Percentiles rank a stretch among this genome's conserved stretches.
phyloP scores from a whole-genome alignment of 192 early-diverging fungal species.

The Pilaira anomala region DNA sequence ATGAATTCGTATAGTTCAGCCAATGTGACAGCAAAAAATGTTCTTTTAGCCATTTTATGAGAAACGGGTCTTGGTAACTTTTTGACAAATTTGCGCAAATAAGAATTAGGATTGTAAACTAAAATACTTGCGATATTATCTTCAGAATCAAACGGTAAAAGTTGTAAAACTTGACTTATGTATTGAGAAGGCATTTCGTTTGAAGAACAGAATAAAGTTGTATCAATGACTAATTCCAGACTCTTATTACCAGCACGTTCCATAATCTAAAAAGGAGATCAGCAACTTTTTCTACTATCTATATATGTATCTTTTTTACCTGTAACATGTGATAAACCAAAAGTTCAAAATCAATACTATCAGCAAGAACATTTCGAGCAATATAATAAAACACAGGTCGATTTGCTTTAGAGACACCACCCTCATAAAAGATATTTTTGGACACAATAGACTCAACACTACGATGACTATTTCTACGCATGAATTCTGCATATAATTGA shows the following conservation, averaged over 20 bases:
- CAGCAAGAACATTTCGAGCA: constrained; percentile 67
- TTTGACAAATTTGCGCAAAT: constrained; percentile 70
- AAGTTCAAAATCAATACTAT: constrained; percentile 82
- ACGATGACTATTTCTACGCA: constrained; percentile 66
- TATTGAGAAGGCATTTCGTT: constrained; percentile 82
- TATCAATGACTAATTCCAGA: constrained; percentile 80
- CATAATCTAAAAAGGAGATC: constrained; percentile 40
- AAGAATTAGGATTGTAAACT: constrained; percentile 81
- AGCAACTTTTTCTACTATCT: background rate
- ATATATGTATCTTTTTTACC: constrained; percentile 41
- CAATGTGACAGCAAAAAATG: constrained; percentile 66
- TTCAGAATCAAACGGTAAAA: constrained; percentile 63
- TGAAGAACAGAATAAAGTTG: constrained; percentile 71
- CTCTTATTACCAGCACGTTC: constrained; percentile 66
- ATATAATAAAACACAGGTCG: constrained; percentile 86
- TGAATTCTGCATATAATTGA: constrained; percentile 60
- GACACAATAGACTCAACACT: constrained; percentile 63
- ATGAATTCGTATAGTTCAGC: constrained; percentile 76
- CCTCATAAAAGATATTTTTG: constrained; percentile 80
- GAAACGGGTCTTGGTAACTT: constrained; percentile 48
- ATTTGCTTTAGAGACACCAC: constrained; percentile 66
- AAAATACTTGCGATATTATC: constrained; percentile 67
- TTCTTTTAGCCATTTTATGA: constrained; percentile 56
- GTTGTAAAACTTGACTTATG: constrained; percentile 67
- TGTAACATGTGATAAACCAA: constrained; percentile 73